Evolutionary conservation across 2,329 filamentous ascomycete species (phyloP).

Genomic region (Diaporthe vaccinii): DNA sequence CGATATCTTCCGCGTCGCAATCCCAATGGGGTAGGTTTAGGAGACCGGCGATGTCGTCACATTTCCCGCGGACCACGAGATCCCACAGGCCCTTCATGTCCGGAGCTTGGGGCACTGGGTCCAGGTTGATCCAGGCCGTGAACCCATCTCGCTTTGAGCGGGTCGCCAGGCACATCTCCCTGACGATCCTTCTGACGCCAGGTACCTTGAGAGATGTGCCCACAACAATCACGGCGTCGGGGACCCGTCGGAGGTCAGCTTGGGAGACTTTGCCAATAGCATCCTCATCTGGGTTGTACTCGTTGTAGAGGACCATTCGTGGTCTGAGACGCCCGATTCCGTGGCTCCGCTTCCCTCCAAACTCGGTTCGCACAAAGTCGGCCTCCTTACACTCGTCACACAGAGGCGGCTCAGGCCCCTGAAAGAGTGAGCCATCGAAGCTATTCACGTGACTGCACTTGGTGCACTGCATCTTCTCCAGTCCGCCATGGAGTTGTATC

Average conservation of each 20-base stretch:
- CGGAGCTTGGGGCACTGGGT: slow-evolving; percentile 82
- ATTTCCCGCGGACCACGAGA: slow-evolving; percentile 86
- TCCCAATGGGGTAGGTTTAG: slow-evolving; percentile 72
- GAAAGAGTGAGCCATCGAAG: slow-evolving; percentile 84
- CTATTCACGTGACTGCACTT: slow-evolving; percentile 85
- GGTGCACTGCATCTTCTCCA: slow-evolving; percentile 96
- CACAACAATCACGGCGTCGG: slow-evolving; percentile 93
- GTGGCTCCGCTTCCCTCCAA: slow-evolving; percentile 90
- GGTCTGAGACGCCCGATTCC: slow-evolving; percentile 91
- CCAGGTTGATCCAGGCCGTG: slow-evolving; percentile 94
- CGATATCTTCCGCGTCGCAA: slow-evolving; percentile 66
- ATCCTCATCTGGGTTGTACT: slow-evolving; percentile 95
- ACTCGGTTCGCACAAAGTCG: slow-evolving; percentile 80
- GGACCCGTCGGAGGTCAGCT: slow-evolving; percentile 85
- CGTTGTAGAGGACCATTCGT: slow-evolving; percentile 96
- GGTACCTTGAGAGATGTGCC: slow-evolving; percentile 97
- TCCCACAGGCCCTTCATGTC: slow-evolving; percentile 97
- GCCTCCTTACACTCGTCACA: slow-evolving; percentile 81
- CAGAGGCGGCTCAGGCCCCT: slow-evolving; percentile 84
- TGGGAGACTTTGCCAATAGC: slow-evolving; percentile 93
- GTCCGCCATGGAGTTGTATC: slow-evolving; percentile 91
- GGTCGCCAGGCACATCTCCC: slow-evolving; percentile 91
- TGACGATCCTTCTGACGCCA: slow-evolving; percentile 88
- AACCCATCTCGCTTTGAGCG: slow-evolving; percentile 85
- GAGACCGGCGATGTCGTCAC: slow-evolving; percentile 86